These are phyloP conservation scores for Trichothecium sympodiale DNA, from an alignment of 2,329 filamentous ascomycete genomes.

Conservation along the genomic window DNA sequence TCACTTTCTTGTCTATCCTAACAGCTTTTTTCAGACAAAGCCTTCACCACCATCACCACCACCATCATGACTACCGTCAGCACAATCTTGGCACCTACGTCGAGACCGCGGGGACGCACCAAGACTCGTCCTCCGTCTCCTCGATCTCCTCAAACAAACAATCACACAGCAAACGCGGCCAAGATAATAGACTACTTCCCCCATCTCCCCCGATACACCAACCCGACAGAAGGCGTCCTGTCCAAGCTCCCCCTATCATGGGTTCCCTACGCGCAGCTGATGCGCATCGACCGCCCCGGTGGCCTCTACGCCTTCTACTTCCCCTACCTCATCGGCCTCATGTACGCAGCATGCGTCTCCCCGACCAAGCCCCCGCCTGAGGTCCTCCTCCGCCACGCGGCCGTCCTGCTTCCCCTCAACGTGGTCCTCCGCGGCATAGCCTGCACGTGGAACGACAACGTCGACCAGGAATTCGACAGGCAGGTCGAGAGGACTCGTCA, in stretches of 20 bases:
- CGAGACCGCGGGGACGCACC: too few species aligned
- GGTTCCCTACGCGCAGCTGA: conserved; percentile 42
- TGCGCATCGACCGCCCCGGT: conserved; percentile 38
- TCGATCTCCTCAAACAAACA: too few species aligned
- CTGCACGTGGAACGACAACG: conserved; percentile 45
- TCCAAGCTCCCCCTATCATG: conserved; percentile 33
- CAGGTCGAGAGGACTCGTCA: conserved; percentile 37
- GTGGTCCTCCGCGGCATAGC: conserved; percentile 37
- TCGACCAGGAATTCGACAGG: conserved; percentile 42
- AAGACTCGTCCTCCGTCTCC: too few species aligned
- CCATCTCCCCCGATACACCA: too few species aligned
- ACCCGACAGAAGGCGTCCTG: conserved; percentile 32
- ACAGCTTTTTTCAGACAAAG: too few species aligned
- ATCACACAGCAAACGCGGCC: too few species aligned
- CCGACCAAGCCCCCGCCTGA: conserved; percentile 7
- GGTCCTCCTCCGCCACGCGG: conserved; percentile 21
- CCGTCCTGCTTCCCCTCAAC: conserved; percentile 26
- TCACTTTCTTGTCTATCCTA: too few species aligned
- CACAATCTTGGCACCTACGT: too few species aligned
- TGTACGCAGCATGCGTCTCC: conserved; percentile 32
- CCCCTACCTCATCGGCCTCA: conserved; percentile 30
- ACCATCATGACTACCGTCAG: too few species aligned
- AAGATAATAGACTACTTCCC: too few species aligned
- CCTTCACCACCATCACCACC: too few species aligned
- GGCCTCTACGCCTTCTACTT: conserved; percentile 43